Base-by-base conservation (phyloP, 345 rosid species). In the Populus simonii region DNA sequence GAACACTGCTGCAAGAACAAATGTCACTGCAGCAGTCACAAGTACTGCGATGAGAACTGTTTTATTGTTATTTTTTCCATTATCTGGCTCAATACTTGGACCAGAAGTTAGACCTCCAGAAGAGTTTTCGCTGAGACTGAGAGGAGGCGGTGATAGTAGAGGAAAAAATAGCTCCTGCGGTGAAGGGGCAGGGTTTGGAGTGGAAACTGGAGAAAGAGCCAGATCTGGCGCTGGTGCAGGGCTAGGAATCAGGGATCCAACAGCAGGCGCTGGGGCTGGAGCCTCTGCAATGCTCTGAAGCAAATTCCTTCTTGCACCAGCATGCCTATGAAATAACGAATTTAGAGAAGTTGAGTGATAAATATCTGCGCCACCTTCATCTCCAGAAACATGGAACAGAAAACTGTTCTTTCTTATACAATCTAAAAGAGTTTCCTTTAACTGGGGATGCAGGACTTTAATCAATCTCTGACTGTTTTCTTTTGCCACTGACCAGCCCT, bases 11-110 rank as follows among this genome's bases (percentile, higher is more conserved):
- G 97, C 97, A 70, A 89, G 20, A 78, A 88, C 47, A 76, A 89
- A 89, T 38, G 99, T 92, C 65, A 86, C 91, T 33, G 79, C 76
- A 29, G 98, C 96, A 71, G 98, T 96, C 70, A 83, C 86, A 76
- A 82, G 91, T 45, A 90, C 93, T 53, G 97, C 99, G 73, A 92
- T 82, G 65, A 92, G 73, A 75, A 94, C 74, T 76, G 87, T 57
- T 67, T 76, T 79, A 70, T 70, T 77, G 74, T 83, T 80, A 62
- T 75, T 76, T 51, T 78, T 84, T 51, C 74, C 82, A 62, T 39
- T 59, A 66, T 76, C 76, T 29, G 80, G 49, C 51, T 78, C 80
- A 27, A 74, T 63, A 66, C 27, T 45, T 23, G 90, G 35, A 76
- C 71, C 83, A 53, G 93, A 77, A 59, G 51, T 73, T 53, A 82